Conservation (phyloP, 2,329 filamentous ascomycete genomes). For the Aspergillus cejpii region DNA sequence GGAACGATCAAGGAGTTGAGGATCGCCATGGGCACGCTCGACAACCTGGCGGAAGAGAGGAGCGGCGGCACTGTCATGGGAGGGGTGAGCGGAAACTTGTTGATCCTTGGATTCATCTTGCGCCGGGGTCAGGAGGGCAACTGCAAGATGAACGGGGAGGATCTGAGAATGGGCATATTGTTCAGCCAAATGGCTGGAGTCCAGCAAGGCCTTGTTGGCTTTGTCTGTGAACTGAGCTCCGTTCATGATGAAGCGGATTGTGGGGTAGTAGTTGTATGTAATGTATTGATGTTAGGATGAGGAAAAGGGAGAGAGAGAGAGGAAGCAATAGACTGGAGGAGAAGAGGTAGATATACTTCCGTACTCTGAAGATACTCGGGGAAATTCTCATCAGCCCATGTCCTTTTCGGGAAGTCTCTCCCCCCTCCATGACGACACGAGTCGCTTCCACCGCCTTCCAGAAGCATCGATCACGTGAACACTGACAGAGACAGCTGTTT, state of each 20-base stretch:
- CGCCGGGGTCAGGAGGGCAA: constrained; percentile 43
- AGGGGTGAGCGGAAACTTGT: constrained; percentile 59
- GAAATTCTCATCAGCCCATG: not conserved
- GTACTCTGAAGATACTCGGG: too few species aligned
- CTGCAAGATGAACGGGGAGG: constrained; percentile 80
- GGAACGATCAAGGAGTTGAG: constrained; percentile 77
- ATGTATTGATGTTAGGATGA: constrained; percentile 1
- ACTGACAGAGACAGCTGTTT: too few species aligned
- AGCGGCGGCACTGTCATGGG: constrained; percentile 54
- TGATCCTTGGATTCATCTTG: constrained; percentile 66
- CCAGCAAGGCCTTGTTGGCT: constrained; percentile 80
- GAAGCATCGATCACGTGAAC: constrained; percentile 20
- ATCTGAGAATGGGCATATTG: constrained; percentile 90
- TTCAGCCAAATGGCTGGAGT: constrained; percentile 79
- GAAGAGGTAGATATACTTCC: constrained; percentile 1
- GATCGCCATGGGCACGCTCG: constrained; percentile 86
- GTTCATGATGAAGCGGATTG: constrained; percentile 25
- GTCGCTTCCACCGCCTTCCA: constrained; percentile 33
- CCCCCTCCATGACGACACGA: constrained; percentile 28
- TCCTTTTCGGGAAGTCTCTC: not conserved
- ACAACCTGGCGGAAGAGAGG: constrained; percentile 94
- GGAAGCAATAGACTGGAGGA: not conserved
- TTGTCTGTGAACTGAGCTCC: constrained; percentile 75
- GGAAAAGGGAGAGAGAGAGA: constrained; percentile 2
- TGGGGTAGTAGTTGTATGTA: not conserved